A percentile compares a stretch with the other conserved stretches of the same genome.
phyloP scores from a whole-genome alignment of 805 yeast species.

The Candida verbasci region DNA sequence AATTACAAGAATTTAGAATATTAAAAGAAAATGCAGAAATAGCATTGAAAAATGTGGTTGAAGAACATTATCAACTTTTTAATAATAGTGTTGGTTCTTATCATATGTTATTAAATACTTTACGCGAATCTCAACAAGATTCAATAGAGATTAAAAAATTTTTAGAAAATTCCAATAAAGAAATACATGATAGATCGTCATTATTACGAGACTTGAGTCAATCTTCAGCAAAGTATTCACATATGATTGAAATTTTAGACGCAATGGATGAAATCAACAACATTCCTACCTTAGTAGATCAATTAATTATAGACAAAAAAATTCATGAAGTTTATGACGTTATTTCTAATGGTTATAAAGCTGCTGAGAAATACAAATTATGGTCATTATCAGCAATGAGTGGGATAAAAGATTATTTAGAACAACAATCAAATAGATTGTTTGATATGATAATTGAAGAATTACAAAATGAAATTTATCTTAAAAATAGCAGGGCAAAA shows the following conservation, averaged over 20 bases:
- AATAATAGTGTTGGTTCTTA: constrained; percentile 84
- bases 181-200: constrained; percentile 51
- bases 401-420: constrained; percentile 47
- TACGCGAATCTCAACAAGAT: constrained; percentile 62
- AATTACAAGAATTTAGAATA: constrained; percentile 59
- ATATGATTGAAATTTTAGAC: constrained; percentile 66
- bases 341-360: constrained; percentile 37
- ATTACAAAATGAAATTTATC: constrained; percentile 62
- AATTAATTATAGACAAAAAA: constrained; percentile 61
- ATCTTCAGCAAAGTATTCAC: constrained; percentile 56
- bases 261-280: constrained; percentile 57
- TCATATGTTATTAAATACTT: constrained; percentile 59
- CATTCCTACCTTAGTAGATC: constrained; percentile 63
- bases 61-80: constrained; percentile 77
- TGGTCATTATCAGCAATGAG: constrained; percentile 56
- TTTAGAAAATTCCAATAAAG: constrained; percentile 45
- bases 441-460: constrained; percentile 77
- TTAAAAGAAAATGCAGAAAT: constrained; percentile 53
- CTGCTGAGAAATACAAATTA: constrained; percentile 48
- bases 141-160: constrained; percentile 45
- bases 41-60: constrained; percentile 66
- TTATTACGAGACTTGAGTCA: constrained; percentile 61
- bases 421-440: constrained; percentile 53
- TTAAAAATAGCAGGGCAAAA: constrained; percentile 29
- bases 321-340: constrained; percentile 62